Conservation (phyloP, 345 rosid species). For the Eutrema heterophyllum region DNA sequence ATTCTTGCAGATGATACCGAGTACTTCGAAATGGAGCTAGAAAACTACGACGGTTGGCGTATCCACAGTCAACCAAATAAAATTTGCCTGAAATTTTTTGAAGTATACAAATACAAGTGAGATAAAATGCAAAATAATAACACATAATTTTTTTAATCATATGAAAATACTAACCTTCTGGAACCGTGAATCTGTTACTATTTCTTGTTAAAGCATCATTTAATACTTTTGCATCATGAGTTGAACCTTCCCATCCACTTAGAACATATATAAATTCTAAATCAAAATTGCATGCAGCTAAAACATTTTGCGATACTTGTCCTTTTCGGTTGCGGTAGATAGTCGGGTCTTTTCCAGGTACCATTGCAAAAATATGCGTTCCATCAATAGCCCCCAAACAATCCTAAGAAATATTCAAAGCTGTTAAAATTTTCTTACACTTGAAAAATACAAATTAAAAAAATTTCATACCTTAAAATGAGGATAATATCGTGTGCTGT, state of each 20-base stretch:
- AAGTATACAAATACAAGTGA: neutral
- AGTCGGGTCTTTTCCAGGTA: neutral
- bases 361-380: neutral
- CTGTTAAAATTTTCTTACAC: too few species aligned
- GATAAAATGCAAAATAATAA: neutral
- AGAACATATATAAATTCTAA: neutral
- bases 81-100: neutral
- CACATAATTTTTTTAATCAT: neutral
- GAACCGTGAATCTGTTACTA: neutral
- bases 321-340: neutral
- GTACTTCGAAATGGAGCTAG: neutral
- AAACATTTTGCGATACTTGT: neutral
- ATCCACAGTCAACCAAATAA: neutral
- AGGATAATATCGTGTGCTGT: neutral
- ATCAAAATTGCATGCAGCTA: conserved; percentile 7
- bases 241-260: too few species aligned
- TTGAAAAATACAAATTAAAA: too few species aligned
- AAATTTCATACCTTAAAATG: too few species aligned
- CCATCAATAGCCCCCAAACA: neutral
- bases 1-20: neutral
- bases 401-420: neutral
- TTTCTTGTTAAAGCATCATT: neutral
- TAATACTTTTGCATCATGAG: too few species aligned
- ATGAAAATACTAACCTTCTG: neutral
- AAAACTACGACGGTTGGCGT: neutral